phyloP scores from a whole-genome alignment of 2,329 filamentous ascomycete species.

The Colletotrichum tropicicola region DNA sequence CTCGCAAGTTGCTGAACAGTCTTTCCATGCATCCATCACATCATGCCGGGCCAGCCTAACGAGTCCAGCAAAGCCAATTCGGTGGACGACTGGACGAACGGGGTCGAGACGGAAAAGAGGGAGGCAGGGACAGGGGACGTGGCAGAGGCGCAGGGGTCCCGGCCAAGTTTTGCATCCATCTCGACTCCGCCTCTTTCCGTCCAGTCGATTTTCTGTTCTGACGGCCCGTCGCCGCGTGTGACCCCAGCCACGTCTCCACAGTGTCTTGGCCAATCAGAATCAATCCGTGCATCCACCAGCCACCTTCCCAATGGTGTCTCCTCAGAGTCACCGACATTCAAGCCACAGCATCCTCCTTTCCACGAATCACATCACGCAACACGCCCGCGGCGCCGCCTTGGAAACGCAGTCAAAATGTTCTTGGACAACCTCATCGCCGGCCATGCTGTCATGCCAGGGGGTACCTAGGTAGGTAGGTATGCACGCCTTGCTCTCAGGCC shows the following conservation, averaged over 20 bases:
- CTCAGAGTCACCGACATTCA: neutral
- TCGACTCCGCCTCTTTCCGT: neutral
- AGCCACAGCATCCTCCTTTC: conserved; percentile 5
- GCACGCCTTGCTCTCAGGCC: conserved; percentile 13
- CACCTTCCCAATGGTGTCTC: neutral
- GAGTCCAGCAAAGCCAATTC: conserved; percentile 7
- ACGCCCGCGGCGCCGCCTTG: neutral
- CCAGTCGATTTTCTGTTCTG: neutral
- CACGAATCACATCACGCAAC: neutral
- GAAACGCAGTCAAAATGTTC: neutral
- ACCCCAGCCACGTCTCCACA: conserved; percentile 7
- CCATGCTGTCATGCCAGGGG: neutral
- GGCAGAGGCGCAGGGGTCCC: neutral
- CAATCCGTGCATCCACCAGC: neutral
- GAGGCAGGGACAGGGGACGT: conserved; percentile 16
- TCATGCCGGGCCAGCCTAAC: neutral
- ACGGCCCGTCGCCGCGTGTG: neutral
- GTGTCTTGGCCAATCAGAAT: neutral
- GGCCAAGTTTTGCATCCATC: neutral
- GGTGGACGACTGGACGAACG: neutral
- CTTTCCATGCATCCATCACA: neutral
- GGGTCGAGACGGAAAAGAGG: neutral
- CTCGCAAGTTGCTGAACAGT: no score
- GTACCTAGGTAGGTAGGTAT: no score
- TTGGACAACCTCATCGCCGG: neutral